These are phyloP conservation scores for Pterocarpus santalinus DNA, from an alignment of 306 rosid genomes.

Conservation along the genomic window DNA sequence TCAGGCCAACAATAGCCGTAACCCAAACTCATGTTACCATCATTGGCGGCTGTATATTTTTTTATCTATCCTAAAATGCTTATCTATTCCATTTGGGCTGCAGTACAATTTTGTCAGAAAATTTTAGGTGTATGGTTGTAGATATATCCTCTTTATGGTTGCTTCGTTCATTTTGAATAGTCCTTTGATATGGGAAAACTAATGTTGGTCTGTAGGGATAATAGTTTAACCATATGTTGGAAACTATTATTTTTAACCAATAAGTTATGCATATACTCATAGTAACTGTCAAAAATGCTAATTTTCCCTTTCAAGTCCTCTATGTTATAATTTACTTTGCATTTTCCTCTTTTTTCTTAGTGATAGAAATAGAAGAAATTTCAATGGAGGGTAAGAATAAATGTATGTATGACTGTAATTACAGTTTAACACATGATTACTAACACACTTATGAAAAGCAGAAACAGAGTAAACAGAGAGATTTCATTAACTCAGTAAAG, in stretches of 20 bases:
- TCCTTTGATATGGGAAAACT: slow-evolving; percentile 8
- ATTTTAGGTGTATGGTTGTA: slow-evolving; percentile 2
- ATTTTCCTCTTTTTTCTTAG: neutral
- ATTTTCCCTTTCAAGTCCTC: neutral
- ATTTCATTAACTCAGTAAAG: neutral
- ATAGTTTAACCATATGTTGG: neutral
- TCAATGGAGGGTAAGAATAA: neutral
- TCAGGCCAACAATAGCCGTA: slow-evolving; percentile 6
- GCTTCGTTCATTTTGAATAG: neutral
- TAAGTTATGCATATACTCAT: neutral
- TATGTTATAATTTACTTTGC: neutral
- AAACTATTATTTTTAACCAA: neutral
- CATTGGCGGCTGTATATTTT: neutral
- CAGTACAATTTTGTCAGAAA: neutral
- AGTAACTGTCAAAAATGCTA: neutral
- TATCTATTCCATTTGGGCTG: neutral
- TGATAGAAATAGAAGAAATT: too few species aligned
- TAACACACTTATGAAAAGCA: too few species aligned
- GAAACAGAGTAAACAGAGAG: neutral
- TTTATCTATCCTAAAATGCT: neutral
- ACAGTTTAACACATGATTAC: too few species aligned
- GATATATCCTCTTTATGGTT: neutral
- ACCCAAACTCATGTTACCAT: neutral
- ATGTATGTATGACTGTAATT: too few species aligned
- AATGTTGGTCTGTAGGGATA: neutral